These are phyloP conservation scores for Candida sp. DNA, from an alignment of 1,139 yeast genomes.

Conservation along the genomic window DNA sequence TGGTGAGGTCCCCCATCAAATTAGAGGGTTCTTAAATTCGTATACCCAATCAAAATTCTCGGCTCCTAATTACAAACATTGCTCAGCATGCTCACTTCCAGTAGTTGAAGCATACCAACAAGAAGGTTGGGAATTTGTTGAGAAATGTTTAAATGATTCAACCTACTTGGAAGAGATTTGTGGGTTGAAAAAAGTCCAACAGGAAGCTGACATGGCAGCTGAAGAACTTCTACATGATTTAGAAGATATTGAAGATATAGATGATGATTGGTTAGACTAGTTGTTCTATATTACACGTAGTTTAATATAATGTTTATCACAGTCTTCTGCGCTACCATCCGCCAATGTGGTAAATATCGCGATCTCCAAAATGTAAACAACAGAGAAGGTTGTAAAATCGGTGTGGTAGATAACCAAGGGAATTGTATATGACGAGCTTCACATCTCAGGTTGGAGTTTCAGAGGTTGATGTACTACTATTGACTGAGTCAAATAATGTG, in stretches of 20 bases:
- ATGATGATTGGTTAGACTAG: constrained; percentile 4
- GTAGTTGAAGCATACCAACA: constrained; percentile 49
- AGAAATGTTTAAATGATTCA: constrained; percentile 60
- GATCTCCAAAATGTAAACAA: neutral
- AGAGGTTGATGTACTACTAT: neutral
- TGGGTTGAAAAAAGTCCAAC: constrained; percentile 72
- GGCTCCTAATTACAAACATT: constrained; percentile 70
- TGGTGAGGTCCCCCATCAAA: constrained; percentile 84
- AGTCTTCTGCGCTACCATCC: neutral
- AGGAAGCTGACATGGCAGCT: constrained; percentile 65
- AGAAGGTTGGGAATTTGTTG: constrained; percentile 80
- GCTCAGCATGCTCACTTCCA: constrained; percentile 78
- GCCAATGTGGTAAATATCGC: constrained; percentile 34
- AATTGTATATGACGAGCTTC: constrained; percentile 16
- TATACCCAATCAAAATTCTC: constrained; percentile 61
- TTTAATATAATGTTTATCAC: too few relatives aligned
- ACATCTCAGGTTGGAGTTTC: neutral
- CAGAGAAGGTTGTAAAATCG: constrained; percentile 31
- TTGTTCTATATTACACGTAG: neutral
- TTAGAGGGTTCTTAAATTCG: constrained; percentile 75
- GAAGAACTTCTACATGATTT: constrained; percentile 33
- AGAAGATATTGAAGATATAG: constrained; percentile 27
- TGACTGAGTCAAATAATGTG: neutral
- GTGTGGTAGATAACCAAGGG: neutral
- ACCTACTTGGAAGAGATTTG: constrained; percentile 69